phyloP scores from a whole-genome alignment of 495 filamentous ascomycete species.

The Rhizodiscina lignyota region DNA sequence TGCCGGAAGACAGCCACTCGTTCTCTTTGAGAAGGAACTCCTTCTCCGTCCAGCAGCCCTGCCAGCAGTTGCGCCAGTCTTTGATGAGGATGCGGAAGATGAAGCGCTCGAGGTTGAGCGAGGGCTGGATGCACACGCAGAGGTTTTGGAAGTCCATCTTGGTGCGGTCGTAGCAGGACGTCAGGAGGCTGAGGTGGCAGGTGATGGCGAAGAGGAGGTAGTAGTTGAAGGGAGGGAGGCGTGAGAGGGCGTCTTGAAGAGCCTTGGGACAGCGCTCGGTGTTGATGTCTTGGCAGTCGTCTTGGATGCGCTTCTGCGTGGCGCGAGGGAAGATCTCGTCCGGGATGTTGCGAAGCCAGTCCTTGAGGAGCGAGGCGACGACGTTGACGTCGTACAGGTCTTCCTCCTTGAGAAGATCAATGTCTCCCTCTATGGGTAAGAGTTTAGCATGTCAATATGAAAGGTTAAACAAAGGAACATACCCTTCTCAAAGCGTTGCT shows the following conservation, averaged over 20 bases:
- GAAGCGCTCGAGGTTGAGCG: conserved; percentile 77
- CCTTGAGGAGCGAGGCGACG: conserved; percentile 80
- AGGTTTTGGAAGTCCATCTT: conserved; percentile 91
- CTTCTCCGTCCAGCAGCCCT: conserved; percentile 84
- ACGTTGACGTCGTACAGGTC: conserved; percentile 90
- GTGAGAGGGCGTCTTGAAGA: conserved; percentile 78
- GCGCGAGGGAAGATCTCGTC: conserved; percentile 76
- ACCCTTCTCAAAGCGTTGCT: conserved; percentile 71
- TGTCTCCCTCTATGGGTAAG: conserved; percentile 55
- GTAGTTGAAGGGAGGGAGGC: conserved; percentile 82
- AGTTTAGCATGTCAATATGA: conserved; percentile 15
- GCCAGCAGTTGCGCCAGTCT: conserved; percentile 89
- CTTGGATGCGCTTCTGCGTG: conserved; percentile 55
- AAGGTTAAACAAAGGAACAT: conserved; percentile 5
- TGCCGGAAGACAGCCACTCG: background rate
- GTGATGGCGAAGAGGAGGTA: conserved; percentile 93
- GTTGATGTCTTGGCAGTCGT: conserved; percentile 56
- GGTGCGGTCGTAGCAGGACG: conserved; percentile 72
- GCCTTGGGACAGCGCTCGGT: conserved; percentile 45
- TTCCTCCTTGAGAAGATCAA: conserved; percentile 65
- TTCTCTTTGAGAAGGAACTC: conserved; percentile 53
- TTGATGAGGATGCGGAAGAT: conserved; percentile 85
- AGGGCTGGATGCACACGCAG: conserved; percentile 88
- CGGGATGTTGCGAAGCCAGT: conserved; percentile 85
- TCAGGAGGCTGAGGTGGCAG: conserved; percentile 75